Conservation (phyloP, 371 early-diverging fungal genomes). For the Capillidium rhysosporum region DNA sequence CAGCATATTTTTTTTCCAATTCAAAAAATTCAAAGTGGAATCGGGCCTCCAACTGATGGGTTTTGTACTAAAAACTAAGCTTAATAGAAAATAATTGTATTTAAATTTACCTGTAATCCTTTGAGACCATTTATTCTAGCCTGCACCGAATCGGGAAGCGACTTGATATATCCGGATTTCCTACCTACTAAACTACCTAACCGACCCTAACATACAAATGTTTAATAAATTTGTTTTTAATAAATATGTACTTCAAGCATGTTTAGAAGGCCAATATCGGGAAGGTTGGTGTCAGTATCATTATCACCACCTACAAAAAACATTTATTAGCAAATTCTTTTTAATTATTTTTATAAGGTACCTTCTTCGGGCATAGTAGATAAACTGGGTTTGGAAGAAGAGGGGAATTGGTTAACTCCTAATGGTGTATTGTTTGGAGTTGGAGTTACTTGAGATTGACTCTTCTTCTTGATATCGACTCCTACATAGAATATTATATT, state of each 20-base stretch:
- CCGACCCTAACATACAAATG: constrained; percentile 46
- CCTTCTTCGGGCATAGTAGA: constrained; percentile 21
- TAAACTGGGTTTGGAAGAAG: constrained; percentile 22
- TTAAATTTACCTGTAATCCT: constrained; percentile 12
- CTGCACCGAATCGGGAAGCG: constrained; percentile 49
- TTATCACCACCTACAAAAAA: neutral
- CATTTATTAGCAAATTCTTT: neutral
- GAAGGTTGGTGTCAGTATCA: neutral
- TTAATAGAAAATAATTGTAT: neutral
- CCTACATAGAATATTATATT: neutral
- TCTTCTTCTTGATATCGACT: constrained; percentile 25
- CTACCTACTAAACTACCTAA: constrained; percentile 59
- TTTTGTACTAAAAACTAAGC: constrained; percentile 36
- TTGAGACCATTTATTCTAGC: constrained; percentile 63
- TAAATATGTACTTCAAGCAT: constrained; percentile 12
- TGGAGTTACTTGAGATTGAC: constrained; percentile 28
- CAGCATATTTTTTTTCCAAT: constrained; percentile 83
- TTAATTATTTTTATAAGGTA: neutral
- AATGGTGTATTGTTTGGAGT: constrained; percentile 59
- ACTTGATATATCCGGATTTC: constrained; percentile 61
- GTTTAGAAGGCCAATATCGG: neutral
- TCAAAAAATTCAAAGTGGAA: constrained; percentile 76
- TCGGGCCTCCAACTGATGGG: constrained; percentile 50
- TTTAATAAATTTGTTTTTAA: constrained; percentile 12
- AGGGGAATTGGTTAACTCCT: constrained; percentile 36